phyloP scores from a whole-genome alignment of 306 rosid genomes.

The Vicia villosa region DNA sequence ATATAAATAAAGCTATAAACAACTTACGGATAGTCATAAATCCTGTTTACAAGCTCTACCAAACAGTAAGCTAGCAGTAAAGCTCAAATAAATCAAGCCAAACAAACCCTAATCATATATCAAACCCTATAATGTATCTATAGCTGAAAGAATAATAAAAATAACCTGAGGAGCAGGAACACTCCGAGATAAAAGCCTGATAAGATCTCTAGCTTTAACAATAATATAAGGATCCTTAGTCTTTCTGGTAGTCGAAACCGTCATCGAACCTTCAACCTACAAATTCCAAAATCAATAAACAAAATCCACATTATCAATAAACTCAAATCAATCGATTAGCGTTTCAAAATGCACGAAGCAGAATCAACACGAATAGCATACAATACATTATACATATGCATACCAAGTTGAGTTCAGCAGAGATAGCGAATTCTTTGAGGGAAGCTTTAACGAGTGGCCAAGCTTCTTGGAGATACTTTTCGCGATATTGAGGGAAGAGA shows the following conservation, averaged over 20 bases:
- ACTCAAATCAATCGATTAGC: neutral
- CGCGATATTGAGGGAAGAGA: constrained; percentile 80
- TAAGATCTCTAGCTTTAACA: constrained; percentile 88
- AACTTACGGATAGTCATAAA: neutral
- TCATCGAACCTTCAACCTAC: constrained; percentile 91
- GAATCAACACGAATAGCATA: neutral
- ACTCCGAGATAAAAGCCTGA: constrained; percentile 87
- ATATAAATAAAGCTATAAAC: neutral
- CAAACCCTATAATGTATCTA: neutral
- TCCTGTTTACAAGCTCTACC: neutral
- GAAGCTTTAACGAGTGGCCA: constrained; percentile 79
- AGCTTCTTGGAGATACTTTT: constrained; percentile 70
- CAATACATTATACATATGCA: too few species aligned
- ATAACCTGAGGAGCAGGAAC: constrained; percentile 90
- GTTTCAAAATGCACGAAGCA: neutral
- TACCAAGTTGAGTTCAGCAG: constrained; percentile 74
- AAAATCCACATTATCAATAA: neutral
- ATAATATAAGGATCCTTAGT: constrained; percentile 85
- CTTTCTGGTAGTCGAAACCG: constrained; percentile 87
- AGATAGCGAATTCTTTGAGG: constrained; percentile 58
- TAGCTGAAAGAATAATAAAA: neutral
- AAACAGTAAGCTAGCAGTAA: neutral
- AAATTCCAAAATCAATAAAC: neutral
- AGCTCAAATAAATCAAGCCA: neutral
- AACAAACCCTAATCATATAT: neutral